These are phyloP conservation scores for Pyrenophora tritici-repentis DNA, from an alignment of 2,329 filamentous ascomycete genomes.

Conservation along the genomic window DNA sequence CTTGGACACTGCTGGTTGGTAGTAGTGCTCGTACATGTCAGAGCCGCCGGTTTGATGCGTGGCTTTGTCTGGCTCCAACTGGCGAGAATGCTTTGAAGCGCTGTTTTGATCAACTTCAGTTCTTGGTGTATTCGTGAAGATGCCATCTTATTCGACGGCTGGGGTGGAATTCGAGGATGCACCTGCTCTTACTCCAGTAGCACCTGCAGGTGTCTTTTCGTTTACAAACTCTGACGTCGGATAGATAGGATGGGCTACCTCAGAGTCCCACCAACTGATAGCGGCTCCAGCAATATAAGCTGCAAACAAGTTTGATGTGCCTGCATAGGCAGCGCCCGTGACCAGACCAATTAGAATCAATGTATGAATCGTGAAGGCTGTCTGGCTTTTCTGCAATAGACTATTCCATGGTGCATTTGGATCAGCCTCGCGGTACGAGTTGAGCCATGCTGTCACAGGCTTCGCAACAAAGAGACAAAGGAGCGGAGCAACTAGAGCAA, in stretches of 20 bases:
- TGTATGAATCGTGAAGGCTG: conserved; percentile 56
- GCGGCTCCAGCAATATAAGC: conserved; percentile 64
- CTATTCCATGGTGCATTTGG: conserved; percentile 24
- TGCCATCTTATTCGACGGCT: not conserved
- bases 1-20: conserved; percentile 51
- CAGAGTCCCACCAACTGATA: conserved; percentile 64
- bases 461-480: conserved; percentile 53
- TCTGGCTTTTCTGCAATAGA: conserved; percentile 38
- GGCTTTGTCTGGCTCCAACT: no score
- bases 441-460: conserved; percentile 50
- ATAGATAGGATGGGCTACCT: conserved; percentile 33
- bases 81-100: no score
- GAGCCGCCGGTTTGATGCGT: conserved; percentile 19
- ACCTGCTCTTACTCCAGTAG: no score
- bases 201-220: no score
- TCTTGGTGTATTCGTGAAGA: no score
- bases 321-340: conserved; percentile 61
- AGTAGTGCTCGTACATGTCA: conserved; percentile 55
- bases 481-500: conserved; percentile 56
- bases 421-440: conserved; percentile 34
- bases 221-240: not conserved
- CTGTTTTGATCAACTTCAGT: no score
- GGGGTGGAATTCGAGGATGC: no score
- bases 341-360: conserved; percentile 57
- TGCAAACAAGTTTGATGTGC: conserved; percentile 66